Conservation (phyloP, 1,284 basidiomycete species). For the Psilocybe mexicana region DNA sequence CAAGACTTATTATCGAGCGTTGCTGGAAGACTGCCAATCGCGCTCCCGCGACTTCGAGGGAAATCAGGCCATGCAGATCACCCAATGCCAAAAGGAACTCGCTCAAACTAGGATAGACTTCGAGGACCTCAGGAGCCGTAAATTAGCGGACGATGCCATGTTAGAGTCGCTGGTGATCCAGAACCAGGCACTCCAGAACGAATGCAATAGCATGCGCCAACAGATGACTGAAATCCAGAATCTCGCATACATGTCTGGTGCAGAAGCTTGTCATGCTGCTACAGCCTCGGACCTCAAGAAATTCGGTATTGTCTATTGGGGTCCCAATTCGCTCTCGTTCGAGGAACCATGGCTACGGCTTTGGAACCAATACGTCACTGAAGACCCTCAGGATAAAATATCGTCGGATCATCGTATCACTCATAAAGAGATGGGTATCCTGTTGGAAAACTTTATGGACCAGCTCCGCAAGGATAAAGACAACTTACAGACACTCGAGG, state of each 20-base stretch:
- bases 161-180: not conserved
- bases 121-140: not conserved
- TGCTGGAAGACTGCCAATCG: not conserved
- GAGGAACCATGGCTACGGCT: slow-evolving; percentile 10
- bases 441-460: slow-evolving; percentile 4
- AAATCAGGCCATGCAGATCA: not conserved
- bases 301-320: slow-evolving; percentile 7
- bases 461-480: slow-evolving; percentile 3
- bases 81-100: not conserved
- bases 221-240: not conserved
- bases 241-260: not conserved
- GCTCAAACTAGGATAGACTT: not conserved
- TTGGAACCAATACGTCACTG: slow-evolving; percentile 8
- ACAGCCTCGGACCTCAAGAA: slow-evolving; percentile 3
- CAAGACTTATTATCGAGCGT: slow-evolving; percentile 6
- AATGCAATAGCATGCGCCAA: not conserved
- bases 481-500: not conserved
- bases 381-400: slow-evolving; percentile 2
- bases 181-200: not conserved
- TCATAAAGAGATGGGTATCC: slow-evolving; percentile 2
- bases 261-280: not conserved
- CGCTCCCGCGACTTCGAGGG: not conserved
- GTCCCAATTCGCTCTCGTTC: slow-evolving; percentile 4
- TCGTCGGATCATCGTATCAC: slow-evolving; percentile 3
- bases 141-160: not conserved